Evolutionary conservation across 2,329 filamentous ascomycete species (phyloP), one percentile per base, ranked within the genome.

Genomic region (Apiospora marii): DNA sequence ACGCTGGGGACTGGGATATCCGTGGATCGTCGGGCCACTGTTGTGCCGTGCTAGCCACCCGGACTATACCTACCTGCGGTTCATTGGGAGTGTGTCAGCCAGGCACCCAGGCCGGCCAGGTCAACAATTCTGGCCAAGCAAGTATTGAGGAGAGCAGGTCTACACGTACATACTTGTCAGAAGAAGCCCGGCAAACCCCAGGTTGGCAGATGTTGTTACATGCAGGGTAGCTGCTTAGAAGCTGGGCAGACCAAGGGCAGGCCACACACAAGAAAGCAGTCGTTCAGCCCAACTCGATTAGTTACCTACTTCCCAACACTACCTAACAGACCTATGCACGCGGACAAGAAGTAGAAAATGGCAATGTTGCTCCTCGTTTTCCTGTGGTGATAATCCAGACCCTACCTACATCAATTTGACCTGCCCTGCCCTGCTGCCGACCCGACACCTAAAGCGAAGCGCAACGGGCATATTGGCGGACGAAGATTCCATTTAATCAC

Each of bases 141-240:
- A 30, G 27, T 30, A 30, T 30, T 30, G 27, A 30, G 27, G 27
- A 30, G 27, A 30, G 27, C 37, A 30, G 12, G 46, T n/a, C 46
- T 49, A 49, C 46, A 49, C 46, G 44, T 16, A 49, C 46, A 16
- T 16, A 48, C 48, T 24, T 58, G 27, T 16, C 14, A 34, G 27
- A 12, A 58, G 49, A 30, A 30, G 49, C 27, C 51, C 51, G 30
- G 49, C 24, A 61, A n/a, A 64, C 30, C 53, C 53, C 53, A 64
- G 30, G 53, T 64, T 64, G 53, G 30, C 16, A 64, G 53, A 64
- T 64, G 58, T 10, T 64, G 58, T 64, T 64, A 64, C 58, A 64
- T 64, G 58, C 58, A 64, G 58, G 58, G 58, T 64, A 64, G 58
- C 58, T 37, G 58, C 34, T 64, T 41, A 41, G 41, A 64, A 64